phyloP scores from a whole-genome alignment of 2,329 filamentous ascomycete species.

The Teratosphaeria viscida region DNA sequence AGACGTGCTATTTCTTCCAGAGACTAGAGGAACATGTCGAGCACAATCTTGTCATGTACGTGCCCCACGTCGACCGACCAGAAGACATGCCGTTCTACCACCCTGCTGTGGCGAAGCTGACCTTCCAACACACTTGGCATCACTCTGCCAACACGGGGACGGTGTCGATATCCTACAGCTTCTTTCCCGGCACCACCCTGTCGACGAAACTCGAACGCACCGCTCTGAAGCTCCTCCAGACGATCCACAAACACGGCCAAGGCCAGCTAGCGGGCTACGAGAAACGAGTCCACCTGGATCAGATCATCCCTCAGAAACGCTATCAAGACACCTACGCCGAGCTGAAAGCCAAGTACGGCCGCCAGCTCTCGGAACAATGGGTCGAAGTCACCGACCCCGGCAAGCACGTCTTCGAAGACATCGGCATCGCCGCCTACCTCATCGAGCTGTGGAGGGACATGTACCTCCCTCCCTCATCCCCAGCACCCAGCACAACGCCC shows the following conservation, averaged over 20 bases:
- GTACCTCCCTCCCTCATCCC: conserved; percentile 41
- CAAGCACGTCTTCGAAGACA: conserved; percentile 93
- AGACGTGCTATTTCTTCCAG: conserved; percentile 65
- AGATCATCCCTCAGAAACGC: conserved; percentile 61
- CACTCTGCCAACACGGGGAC: conserved; percentile 6
- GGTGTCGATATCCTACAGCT: conserved; percentile 42
- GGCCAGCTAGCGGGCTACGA: conserved; percentile 56
- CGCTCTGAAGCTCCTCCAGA: conserved; percentile 56
- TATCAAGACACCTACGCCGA: conserved; percentile 75
- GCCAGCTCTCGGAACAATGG: conserved; percentile 62
- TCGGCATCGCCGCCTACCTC: conserved; percentile 82
- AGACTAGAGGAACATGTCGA: conserved; percentile 23
- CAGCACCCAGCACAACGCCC: not conserved
- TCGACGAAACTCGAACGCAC: conserved; percentile 47
- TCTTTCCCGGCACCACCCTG: conserved; percentile 25
- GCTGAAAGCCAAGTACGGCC: conserved; percentile 72
- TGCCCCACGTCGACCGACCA: conserved; percentile 56
- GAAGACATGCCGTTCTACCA: conserved; percentile 78
- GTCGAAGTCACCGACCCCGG: conserved; percentile 74
- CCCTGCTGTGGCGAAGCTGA: conserved; percentile 62
- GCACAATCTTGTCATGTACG: conserved; percentile 59
- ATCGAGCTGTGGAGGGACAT: conserved; percentile 85
- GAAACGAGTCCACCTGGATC: conserved; percentile 77
- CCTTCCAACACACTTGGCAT: conserved; percentile 62
- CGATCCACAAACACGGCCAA: conserved; percentile 63